phyloP scores from a whole-genome alignment of 306 rosid genomes.

The Vigna nakashimae region DNA sequence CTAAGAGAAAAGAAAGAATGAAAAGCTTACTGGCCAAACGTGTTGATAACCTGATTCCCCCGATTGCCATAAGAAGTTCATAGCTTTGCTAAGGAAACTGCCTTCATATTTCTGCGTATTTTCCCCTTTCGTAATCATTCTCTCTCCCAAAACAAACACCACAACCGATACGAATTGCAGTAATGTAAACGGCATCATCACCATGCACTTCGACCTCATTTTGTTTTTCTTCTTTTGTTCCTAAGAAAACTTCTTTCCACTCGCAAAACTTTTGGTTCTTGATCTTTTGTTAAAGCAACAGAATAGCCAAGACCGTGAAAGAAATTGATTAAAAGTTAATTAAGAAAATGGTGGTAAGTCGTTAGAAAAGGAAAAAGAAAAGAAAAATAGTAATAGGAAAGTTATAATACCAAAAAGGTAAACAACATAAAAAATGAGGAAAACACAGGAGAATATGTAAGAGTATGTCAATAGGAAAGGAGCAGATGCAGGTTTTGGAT shows the following conservation, averaged over 20 bases:
- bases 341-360: no score
- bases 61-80: slow-evolving; percentile 73
- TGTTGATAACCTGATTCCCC: slow-evolving; percentile 61
- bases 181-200: slow-evolving; percentile 9
- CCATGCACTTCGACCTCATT: slow-evolving; percentile 44
- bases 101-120: slow-evolving; percentile 29
- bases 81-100: slow-evolving; percentile 46
- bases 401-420: no score
- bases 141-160: slow-evolving; percentile 56
- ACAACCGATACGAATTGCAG: slow-evolving; percentile 42
- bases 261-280: neutral
- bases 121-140: slow-evolving; percentile 48
- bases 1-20: neutral
- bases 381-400: no score
- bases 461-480: no score
- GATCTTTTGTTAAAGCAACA: neutral
- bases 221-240: neutral
- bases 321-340: no score
- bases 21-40: slow-evolving; percentile 79
- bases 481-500: no score
- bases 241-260: neutral
- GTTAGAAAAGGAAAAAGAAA: no score
- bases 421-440: no score
- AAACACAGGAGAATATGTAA: no score
- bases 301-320: neutral